phyloP scores from a whole-genome alignment of 257 asterid genomes.

The Salvia splendens region DNA sequence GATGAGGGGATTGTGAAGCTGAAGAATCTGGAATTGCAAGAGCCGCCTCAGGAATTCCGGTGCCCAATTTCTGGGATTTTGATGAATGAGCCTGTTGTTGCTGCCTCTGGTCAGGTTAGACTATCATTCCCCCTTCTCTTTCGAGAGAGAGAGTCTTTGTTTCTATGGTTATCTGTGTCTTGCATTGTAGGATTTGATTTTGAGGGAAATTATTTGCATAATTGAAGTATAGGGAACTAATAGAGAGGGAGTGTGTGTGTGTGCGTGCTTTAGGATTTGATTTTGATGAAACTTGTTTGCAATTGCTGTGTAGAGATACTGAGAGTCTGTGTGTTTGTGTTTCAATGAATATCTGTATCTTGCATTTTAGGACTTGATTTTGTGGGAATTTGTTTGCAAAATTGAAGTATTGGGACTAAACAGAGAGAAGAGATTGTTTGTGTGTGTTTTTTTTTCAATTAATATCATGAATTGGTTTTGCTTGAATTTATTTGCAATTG shows the following conservation, averaged over 20 bases:
- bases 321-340: background rate
- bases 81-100: conserved; percentile 60
- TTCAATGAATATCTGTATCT: background rate
- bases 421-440: background rate
- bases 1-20: background rate
- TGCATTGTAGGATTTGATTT: too few relatives aligned
- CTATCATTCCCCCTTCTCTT: background rate
- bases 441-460: background rate
- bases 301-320: too few relatives aligned
- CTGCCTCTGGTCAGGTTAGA: conserved; percentile 63
- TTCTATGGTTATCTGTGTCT: background rate
- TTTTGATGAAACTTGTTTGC: too few relatives aligned
- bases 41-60: conserved; percentile 44
- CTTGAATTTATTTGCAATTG: background rate
- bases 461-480: background rate
- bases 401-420: too few relatives aligned
- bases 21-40: conserved; percentile 18
- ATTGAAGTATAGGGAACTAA: too few relatives aligned
- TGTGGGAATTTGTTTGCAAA: background rate
- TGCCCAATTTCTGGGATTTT: conserved; percentile 56
- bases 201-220: too few relatives aligned
- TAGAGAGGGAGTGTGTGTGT: too few relatives aligned
- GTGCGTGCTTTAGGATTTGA: too few relatives aligned
- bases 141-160: background rate
- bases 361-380: background rate